Evolutionary conservation across 2,329 filamentous ascomycete species (phyloP).

Genomic region (Fusarium oxysporum): DNA sequence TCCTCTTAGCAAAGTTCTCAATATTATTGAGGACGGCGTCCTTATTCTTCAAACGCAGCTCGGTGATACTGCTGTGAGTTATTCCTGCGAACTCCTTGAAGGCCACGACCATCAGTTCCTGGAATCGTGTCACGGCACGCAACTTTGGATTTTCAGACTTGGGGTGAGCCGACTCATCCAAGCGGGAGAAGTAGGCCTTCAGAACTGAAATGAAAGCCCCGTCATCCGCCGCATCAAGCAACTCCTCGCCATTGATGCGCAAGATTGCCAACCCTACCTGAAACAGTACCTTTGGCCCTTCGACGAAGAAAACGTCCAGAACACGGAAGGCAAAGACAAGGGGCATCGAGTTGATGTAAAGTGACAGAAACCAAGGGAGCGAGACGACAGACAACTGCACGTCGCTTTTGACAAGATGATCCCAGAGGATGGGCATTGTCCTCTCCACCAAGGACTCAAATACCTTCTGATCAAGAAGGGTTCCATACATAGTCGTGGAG

Average conservation of each 20-base stretch:
- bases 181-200: slow-evolving; percentile 91
- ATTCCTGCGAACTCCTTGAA: slow-evolving; percentile 98
- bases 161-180: slow-evolving; percentile 96
- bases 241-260: slow-evolving; percentile 94
- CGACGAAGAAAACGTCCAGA: slow-evolving; percentile 96
- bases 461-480: slow-evolving; percentile 93
- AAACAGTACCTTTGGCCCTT: slow-evolving; percentile 96
- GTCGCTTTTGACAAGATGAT: slow-evolving; percentile 95
- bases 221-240: slow-evolving; percentile 92
- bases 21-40: slow-evolving; percentile 94
- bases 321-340: slow-evolving; percentile 97
- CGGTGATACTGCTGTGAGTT: slow-evolving; percentile 91
- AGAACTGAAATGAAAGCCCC: slow-evolving; percentile 96
- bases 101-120: slow-evolving; percentile 98
- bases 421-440: slow-evolving; percentile 98
- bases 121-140: slow-evolving; percentile 92
- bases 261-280: slow-evolving; percentile 97
- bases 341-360: slow-evolving; percentile 99
- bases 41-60: slow-evolving; percentile 91
- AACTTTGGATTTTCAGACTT: slow-evolving; percentile 96
- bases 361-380: slow-evolving; percentile 95
- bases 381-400: slow-evolving; percentile 98
- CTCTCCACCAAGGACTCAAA: slow-evolving; percentile 98
- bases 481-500: slow-evolving; percentile 99
- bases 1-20: slow-evolving; percentile 96